Base-by-base conservation (phyloP, 2,329 filamentous ascomycete species). In the Ceratocystis harringtonii region DNA sequence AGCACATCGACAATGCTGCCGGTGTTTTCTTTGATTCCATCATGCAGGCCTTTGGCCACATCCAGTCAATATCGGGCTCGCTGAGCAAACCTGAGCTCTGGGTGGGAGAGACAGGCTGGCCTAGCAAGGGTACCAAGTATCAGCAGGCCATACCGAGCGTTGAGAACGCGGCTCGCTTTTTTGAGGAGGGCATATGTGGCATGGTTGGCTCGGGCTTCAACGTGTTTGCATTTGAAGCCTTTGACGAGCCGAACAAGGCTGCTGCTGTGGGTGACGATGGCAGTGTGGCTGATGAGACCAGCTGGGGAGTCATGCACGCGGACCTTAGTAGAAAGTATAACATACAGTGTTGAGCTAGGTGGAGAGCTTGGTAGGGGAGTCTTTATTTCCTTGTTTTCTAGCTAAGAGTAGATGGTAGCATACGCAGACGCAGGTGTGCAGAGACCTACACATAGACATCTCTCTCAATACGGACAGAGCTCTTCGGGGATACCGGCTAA, bases 181-280 rank as follows among this genome's bases (percentile, higher is more conserved):
- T 79, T 77, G 75, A 81, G 70, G 73, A 81, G 58, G 83, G 80
- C 69, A 80, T 88, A 71, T 89, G 86, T 73, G 80, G 80, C 63
- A 80, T 86, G 71, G 75, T 87, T 44, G 78, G 78, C 68, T 87
- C 84, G 83, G 84, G 83, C 68, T 78, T 84, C 69, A 87, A 88
- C 70, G 81, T 84, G 65, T 89, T 89, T 76, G 86, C 82, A 75
- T 89, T 89, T 70, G 86, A 89, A 78, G 85, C 85, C 55, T 88
- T 87, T 70, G 86, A 88, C 70, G 86, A 89, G 80, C 77, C 81
- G 67, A 87, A 84, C 83, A 89, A 89, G 81, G 84, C 85, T 64
- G 73, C 78, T 57, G 81, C 79, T 69, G 75, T 80, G 68, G 86
- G 86, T 70, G 80, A 86, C 72, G 83, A 85, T 71, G 86, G 86